A percentile compares a stretch with the other conserved stretches of the same genome.
Evolutionary conservation across 345 rosid genomes (phyloP).

Genomic region (Pelargonium nanum): DNA sequence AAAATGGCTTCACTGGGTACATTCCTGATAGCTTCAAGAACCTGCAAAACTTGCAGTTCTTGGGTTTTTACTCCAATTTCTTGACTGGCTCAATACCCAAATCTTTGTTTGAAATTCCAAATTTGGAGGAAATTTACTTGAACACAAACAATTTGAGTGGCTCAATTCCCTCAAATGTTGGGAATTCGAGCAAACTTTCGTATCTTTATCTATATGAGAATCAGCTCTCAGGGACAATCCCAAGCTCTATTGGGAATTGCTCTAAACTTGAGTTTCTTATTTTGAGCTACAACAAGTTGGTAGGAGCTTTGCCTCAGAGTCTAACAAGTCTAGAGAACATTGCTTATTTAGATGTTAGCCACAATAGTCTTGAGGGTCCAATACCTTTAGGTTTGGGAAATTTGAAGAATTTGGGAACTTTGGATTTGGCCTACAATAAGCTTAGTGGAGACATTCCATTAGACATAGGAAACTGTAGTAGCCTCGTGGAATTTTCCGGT

Average conservation of each 20-base stretch:
- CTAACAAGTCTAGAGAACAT: slow-evolving; percentile 47
- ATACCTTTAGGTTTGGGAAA: slow-evolving; percentile 34
- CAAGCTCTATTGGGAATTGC: slow-evolving; percentile 56
- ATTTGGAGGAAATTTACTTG: slow-evolving; percentile 27
- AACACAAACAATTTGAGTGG: slow-evolving; percentile 45
- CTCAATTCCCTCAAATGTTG: slow-evolving; percentile 48
- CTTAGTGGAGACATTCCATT: slow-evolving; percentile 51
- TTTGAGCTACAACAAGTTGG: slow-evolving; percentile 35
- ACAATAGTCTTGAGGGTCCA: slow-evolving; percentile 40
- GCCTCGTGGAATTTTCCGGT: slow-evolving; percentile 29
- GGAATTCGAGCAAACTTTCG: slow-evolving; percentile 29
- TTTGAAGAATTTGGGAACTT: slow-evolving; percentile 33
- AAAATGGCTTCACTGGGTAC: slow-evolving; percentile 41
- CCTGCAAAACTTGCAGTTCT: slow-evolving; percentile 21
- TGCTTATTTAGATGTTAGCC: slow-evolving; percentile 23
- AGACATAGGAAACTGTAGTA: slow-evolving; percentile 49
- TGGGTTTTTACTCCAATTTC: slow-evolving; percentile 37
- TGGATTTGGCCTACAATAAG: slow-evolving; percentile 50
- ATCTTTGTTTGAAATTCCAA: slow-evolving; percentile 34
- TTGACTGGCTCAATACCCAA: slow-evolving; percentile 50
- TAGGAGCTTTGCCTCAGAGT: slow-evolving; percentile 48
- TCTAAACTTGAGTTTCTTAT: slow-evolving; percentile 31
- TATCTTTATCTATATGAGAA: slow-evolving; percentile 33
- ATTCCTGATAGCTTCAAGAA: slow-evolving; percentile 31
- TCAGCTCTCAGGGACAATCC: slow-evolving; percentile 49